Evolutionary conservation across 495 filamentous ascomycete genomes (phyloP).

Genomic region (Xylaria curta): DNA sequence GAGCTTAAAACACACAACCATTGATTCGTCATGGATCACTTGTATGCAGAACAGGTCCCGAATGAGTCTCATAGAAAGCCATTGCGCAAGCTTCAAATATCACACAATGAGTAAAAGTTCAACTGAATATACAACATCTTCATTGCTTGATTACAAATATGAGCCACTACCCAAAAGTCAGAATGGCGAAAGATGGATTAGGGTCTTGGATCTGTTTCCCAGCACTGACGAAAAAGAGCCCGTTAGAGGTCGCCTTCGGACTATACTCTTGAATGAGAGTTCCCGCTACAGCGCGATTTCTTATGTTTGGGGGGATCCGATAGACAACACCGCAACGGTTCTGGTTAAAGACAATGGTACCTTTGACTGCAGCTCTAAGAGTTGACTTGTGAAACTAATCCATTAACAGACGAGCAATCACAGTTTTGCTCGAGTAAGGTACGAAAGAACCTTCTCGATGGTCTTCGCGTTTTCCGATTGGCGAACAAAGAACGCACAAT

Average conservation of each 20-base stretch:
- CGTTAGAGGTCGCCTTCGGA: neutral
- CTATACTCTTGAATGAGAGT: neutral
- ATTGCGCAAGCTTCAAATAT: neutral
- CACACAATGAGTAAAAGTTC: neutral
- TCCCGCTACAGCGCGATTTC: neutral
- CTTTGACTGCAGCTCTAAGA: neutral
- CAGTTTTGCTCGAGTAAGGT: neutral
- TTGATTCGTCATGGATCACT: neutral
- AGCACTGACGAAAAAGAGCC: neutral
- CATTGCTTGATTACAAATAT: neutral
- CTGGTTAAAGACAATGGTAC: neutral
- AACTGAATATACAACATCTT: neutral
- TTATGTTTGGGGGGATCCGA: neutral
- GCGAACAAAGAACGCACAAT: neutral
- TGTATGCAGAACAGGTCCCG: neutral
- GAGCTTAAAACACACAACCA: neutral
- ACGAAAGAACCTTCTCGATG: neutral
- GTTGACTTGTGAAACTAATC: neutral
- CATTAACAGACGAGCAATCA: neutral
- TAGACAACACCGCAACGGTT: neutral
- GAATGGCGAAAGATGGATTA: slow-evolving; percentile 6
- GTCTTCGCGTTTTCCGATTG: neutral
- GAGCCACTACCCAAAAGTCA: neutral
- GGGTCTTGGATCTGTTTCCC: neutral
- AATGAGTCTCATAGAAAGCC: neutral